These are phyloP conservation scores for Auriscalpium vulgare DNA, from an alignment of 768 basidiomycete species.

Conservation along the genomic window DNA sequence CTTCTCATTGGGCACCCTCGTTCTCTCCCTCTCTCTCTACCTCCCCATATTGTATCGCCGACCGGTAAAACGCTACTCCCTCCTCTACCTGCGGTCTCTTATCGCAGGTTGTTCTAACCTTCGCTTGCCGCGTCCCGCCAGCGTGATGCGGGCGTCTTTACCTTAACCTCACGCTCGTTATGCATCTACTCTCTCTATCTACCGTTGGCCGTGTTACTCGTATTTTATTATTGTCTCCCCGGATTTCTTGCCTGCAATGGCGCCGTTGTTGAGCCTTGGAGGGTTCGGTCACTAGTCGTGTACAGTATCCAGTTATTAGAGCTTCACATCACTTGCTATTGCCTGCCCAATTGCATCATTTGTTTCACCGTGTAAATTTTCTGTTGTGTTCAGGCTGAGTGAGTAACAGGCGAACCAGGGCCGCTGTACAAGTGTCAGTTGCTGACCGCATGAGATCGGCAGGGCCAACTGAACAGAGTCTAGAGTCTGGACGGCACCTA, in stretches of 20 bases:
- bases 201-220: slow-evolving; percentile 4
- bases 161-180: slow-evolving; percentile 8
- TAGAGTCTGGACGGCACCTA: no score
- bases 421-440: no score
- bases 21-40: neutral
- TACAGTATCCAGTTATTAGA: slow-evolving; percentile 15
- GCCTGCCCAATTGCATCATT: neutral
- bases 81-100: neutral
- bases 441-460: no score
- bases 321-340: slow-evolving; percentile 9
- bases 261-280: slow-evolving; percentile 13
- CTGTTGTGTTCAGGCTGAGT: neutral
- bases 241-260: slow-evolving; percentile 16
- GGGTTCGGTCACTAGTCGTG: slow-evolving; percentile 13
- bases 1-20: slow-evolving; percentile 4
- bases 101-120: neutral
- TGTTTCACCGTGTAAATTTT: slow-evolving; percentile 15
- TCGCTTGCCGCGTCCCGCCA: neutral
- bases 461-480: no score
- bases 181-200: slow-evolving; percentile 14
- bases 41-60: neutral
- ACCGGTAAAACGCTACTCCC: slow-evolving; percentile 2
- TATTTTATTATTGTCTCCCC: slow-evolving; percentile 13
- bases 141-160: neutral
- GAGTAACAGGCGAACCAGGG: no score